A percentile compares a stretch with the other conserved stretches of the same genome.
These are phyloP conservation scores for Pseudonitzschia multistriata DNA, from an alignment of 108 stramenopile species.

Conservation along the genomic window DNA sequence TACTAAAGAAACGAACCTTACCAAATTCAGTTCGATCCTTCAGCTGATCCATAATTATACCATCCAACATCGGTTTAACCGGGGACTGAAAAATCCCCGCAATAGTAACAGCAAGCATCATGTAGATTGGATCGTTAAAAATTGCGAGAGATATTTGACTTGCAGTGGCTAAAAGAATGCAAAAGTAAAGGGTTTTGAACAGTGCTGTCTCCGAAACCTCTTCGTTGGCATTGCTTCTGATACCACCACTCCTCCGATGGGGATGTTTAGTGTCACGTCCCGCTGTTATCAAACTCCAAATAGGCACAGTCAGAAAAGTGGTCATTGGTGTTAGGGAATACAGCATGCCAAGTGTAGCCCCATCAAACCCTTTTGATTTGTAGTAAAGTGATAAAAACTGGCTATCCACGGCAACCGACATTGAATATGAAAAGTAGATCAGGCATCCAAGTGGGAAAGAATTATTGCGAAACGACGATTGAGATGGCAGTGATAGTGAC, in stretches of 20 bases:
- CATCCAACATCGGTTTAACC: conserved; percentile 87
- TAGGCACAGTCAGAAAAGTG: conserved; percentile 86
- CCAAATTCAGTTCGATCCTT: conserved; percentile 76
- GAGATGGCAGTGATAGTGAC: not conserved
- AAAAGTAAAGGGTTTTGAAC: conserved; percentile 45
- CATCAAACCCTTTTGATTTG: conserved; percentile 80
- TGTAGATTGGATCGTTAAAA: conserved; percentile 48
- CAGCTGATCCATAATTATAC: conserved; percentile 78
- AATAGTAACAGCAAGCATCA: conserved; percentile 68
- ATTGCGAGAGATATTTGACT: conserved; percentile 63
- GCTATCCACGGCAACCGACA: conserved; percentile 74
- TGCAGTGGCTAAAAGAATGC: conserved; percentile 73
- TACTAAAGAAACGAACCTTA: conserved; percentile 89
- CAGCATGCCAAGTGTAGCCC: conserved; percentile 79
- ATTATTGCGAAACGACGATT: not conserved
- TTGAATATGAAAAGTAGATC: conserved; percentile 89
- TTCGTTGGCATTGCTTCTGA: not conserved
- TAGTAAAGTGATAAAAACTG: conserved; percentile 94
- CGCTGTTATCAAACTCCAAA: conserved; percentile 71
- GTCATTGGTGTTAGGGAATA: conserved; percentile 90
- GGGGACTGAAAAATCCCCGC: conserved; percentile 90
- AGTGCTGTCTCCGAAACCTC: not conserved
- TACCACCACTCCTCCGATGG: not conserved
- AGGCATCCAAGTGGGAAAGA: not conserved
- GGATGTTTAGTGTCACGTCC: not conserved